phyloP scores from a whole-genome alignment of 805 yeast genomes.

The Lipomyces oligophaga region DNA sequence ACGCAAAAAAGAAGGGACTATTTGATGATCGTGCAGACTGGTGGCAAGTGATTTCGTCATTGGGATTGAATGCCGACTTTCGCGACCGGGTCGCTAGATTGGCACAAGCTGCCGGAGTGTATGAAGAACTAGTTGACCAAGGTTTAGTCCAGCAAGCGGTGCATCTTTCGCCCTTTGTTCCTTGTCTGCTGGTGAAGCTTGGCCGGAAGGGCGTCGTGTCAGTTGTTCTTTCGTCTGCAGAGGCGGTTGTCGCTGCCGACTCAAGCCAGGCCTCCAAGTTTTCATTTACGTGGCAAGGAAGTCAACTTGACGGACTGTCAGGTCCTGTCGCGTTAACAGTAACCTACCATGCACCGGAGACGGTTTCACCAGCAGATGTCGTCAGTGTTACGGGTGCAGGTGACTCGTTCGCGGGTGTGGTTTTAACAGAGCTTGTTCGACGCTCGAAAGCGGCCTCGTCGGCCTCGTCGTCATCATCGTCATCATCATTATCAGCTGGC shows the following conservation, averaged over 20 bases:
- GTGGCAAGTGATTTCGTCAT: slow-evolving; percentile 68
- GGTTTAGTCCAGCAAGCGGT: slow-evolving; percentile 62
- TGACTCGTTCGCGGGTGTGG: slow-evolving; percentile 68
- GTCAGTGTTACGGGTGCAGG: slow-evolving; percentile 86
- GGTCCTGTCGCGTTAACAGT: background rate
- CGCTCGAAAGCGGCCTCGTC: no score
- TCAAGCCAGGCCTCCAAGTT: slow-evolving; percentile 9
- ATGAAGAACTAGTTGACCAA: slow-evolving; percentile 31
- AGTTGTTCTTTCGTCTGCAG: slow-evolving; percentile 36
- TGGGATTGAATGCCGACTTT: slow-evolving; percentile 48
- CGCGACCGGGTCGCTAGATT: slow-evolving; percentile 37
- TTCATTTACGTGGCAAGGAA: slow-evolving; percentile 28
- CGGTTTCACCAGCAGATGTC: slow-evolving; percentile 34
- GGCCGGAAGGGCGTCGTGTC: slow-evolving; percentile 61
- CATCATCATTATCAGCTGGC: no score
- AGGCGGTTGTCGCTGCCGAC: background rate
- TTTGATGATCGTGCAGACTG: slow-evolving; percentile 56
- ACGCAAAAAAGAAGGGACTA: slow-evolving; percentile 45
- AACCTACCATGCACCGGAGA: slow-evolving; percentile 3
- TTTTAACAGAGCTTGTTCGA: slow-evolving; percentile 45
- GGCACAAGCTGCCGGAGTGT: slow-evolving; percentile 35
- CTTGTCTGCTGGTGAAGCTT: slow-evolving; percentile 60
- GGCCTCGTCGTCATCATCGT: no score
- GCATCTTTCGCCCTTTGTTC: slow-evolving; percentile 70
- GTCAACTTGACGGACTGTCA: slow-evolving; percentile 6